phyloP scores from a whole-genome alignment of 192 early-diverging fungal species.

The Backusella macrospora region DNA sequence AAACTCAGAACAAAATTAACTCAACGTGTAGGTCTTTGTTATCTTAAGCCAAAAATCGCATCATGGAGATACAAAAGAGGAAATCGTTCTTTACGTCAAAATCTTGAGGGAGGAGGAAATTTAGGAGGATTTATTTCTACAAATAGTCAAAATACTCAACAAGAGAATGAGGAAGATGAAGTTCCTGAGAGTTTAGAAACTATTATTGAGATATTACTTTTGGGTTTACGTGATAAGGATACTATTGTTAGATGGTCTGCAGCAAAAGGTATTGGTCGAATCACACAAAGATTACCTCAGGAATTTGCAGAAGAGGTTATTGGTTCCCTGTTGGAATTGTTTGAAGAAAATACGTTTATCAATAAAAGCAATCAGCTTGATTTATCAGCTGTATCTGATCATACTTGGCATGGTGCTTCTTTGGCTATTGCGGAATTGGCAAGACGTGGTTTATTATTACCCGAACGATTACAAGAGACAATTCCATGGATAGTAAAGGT shows the following conservation, averaged over 20 bases:
- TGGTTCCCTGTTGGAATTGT: slow-evolving; percentile 72
- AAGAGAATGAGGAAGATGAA: slow-evolving; percentile 64
- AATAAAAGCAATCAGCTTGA: slow-evolving; percentile 48
- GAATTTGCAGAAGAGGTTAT: slow-evolving; percentile 86
- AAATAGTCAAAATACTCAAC: slow-evolving; percentile 22
- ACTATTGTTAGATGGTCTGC: slow-evolving; percentile 98
- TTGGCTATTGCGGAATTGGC: slow-evolving; percentile 91
- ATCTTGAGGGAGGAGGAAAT: slow-evolving; percentile 38
- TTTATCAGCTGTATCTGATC: slow-evolving; percentile 82
- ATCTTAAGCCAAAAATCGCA: slow-evolving; percentile 70
- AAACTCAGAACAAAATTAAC: slow-evolving; percentile 84
- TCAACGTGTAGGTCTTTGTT: slow-evolving; percentile 83
- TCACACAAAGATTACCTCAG: slow-evolving; percentile 77
- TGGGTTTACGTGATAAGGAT: slow-evolving; percentile 82
- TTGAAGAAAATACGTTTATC: slow-evolving; percentile 77
- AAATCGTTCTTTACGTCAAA: slow-evolving; percentile 59
- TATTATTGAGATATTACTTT: slow-evolving; percentile 83
- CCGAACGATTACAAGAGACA: slow-evolving; percentile 65
- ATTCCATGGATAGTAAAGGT: slow-evolving; percentile 82
- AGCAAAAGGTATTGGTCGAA: slow-evolving; percentile 94
- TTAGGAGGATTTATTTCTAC: background rate
- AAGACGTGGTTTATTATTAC: slow-evolving; percentile 81
- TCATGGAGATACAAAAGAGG: slow-evolving; percentile 75
- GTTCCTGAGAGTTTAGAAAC: slow-evolving; percentile 83
- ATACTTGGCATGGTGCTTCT: slow-evolving; percentile 94